Evolutionary conservation across 192 early-diverging fungal genomes (phyloP).

Genomic region (Umbelopsis sp.): DNA sequence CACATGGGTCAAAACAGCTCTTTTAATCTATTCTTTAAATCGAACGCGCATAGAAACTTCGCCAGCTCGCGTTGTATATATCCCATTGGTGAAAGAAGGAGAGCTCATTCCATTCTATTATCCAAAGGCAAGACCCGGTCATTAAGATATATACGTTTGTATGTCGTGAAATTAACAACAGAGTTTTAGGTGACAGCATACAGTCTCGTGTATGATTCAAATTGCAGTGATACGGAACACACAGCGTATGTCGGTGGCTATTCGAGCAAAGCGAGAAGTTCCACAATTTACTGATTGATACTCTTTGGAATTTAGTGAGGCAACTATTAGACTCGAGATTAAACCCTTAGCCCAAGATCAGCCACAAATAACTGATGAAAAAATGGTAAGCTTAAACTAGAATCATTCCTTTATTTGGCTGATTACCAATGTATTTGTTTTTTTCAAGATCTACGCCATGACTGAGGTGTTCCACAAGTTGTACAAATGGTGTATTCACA

Average conservation of each 20-base stretch:
- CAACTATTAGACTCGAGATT: slow-evolving; percentile 30
- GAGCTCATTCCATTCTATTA: slow-evolving; percentile 48
- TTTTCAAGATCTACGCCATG: slow-evolving; percentile 56
- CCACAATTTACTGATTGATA: not conserved
- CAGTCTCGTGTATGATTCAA: slow-evolving; percentile 28
- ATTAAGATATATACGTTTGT: not conserved
- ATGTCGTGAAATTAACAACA: not conserved
- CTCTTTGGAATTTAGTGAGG: slow-evolving; percentile 2
- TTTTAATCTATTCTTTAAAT: not conserved
- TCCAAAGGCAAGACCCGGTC: slow-evolving; percentile 42
- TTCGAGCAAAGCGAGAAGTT: not conserved
- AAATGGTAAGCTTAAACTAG: slow-evolving; percentile 26
- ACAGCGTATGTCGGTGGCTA: too few relatives aligned
- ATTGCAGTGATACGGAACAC: not conserved
- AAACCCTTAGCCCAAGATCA: slow-evolving; percentile 15
- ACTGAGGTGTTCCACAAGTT: slow-evolving; percentile 68
- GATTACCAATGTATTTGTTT: slow-evolving; percentile 2
- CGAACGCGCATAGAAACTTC: not conserved
- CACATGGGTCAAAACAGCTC: not conserved
- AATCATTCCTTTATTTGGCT: not conserved
- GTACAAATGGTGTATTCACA: slow-evolving; percentile 77
- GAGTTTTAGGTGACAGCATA: slow-evolving; percentile 31
- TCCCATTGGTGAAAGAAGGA: slow-evolving; percentile 13
- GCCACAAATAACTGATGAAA: slow-evolving; percentile 17
- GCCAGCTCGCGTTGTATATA: slow-evolving; percentile 28